These are phyloP conservation scores for Colletotrichum liriopes DNA, from an alignment of 2,329 filamentous ascomycete genomes.

Conservation along the genomic window DNA sequence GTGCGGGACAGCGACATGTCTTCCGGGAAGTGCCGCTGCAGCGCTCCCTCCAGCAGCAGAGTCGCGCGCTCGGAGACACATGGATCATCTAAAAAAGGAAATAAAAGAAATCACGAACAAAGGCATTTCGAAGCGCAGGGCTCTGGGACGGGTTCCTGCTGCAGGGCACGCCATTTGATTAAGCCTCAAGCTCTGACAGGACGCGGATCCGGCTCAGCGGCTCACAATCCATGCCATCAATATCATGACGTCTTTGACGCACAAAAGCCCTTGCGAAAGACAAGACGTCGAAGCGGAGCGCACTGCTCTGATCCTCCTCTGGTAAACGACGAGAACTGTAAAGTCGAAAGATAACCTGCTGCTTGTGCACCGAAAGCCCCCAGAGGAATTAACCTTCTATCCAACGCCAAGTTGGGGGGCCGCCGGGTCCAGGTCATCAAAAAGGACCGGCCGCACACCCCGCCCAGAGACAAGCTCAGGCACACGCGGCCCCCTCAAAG, in stretches of 20 bases:
- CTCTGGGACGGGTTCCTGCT: not conserved
- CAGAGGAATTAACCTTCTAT: not conserved
- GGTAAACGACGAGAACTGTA: not conserved
- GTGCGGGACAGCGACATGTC: not conserved
- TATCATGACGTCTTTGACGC: not conserved
- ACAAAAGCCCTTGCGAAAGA: not conserved
- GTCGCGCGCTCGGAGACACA: not conserved
- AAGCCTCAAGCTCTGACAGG: not conserved
- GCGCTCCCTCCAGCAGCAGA: not conserved
- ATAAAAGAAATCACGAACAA: not conserved
- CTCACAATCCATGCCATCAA: not conserved
- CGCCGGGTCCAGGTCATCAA: not conserved
- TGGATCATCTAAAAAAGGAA: not conserved
- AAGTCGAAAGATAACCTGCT: not conserved
- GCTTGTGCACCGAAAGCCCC: too few species aligned
- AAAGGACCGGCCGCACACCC: not conserved
- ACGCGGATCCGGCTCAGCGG: not conserved
- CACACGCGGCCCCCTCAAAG: not conserved
- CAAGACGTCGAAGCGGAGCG: not conserved
- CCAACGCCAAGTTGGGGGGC: not conserved
- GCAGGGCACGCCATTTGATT: not conserved
- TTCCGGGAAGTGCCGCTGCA: not conserved
- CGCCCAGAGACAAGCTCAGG: not conserved
- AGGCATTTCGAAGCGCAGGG: not conserved
- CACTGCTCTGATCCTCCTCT: not conserved